Evolutionary conservation across 768 basidiomycete species (phyloP).

Genomic region (Mycena filopes): DNA sequence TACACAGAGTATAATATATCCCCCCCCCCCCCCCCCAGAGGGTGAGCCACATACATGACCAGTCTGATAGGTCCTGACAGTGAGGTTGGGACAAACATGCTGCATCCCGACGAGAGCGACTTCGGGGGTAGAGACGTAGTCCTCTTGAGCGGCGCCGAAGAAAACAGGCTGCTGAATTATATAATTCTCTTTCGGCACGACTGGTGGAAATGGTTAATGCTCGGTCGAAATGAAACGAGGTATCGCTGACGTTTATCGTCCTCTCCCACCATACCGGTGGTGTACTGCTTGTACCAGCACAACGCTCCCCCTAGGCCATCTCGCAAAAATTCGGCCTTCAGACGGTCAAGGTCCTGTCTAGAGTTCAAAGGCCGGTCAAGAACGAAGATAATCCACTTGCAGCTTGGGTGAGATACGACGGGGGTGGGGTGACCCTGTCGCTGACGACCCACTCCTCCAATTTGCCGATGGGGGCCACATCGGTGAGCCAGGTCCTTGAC

Average conservation of each 20-base stretch:
- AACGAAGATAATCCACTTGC: slow-evolving; percentile 34
- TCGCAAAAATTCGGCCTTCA: slow-evolving; percentile 34
- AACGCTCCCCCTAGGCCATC: slow-evolving; percentile 44
- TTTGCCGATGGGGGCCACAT: too few relatives aligned
- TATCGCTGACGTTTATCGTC: slow-evolving; percentile 46
- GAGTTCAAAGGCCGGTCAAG: slow-evolving; percentile 4
- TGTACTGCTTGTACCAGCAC: slow-evolving; percentile 47
- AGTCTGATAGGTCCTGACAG: too few relatives aligned
- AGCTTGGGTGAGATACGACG: slow-evolving; percentile 44
- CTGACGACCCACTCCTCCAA: slow-evolving; percentile 46
- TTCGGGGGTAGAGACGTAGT: too few relatives aligned
- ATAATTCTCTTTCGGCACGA: slow-evolving; percentile 41
- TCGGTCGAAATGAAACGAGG: background rate
- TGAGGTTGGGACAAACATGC: slow-evolving; percentile 37
- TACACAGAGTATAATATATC: too few relatives aligned
- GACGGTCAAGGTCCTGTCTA: slow-evolving; percentile 40
- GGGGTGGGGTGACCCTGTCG: slow-evolving; percentile 40
- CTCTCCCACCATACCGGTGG: slow-evolving; percentile 40
- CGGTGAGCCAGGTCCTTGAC: slow-evolving; percentile 48
- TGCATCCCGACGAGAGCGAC: slow-evolving; percentile 21
- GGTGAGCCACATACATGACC: slow-evolving; percentile 40
- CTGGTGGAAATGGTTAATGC: too few relatives aligned
- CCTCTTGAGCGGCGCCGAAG: too few relatives aligned
- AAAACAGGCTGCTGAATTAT: slow-evolving; percentile 46
- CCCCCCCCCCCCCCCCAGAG: too few relatives aligned